These are phyloP conservation scores for Cichorium intybus DNA, from an alignment of 140 eudicot genomes.

Conservation along the genomic window DNA sequence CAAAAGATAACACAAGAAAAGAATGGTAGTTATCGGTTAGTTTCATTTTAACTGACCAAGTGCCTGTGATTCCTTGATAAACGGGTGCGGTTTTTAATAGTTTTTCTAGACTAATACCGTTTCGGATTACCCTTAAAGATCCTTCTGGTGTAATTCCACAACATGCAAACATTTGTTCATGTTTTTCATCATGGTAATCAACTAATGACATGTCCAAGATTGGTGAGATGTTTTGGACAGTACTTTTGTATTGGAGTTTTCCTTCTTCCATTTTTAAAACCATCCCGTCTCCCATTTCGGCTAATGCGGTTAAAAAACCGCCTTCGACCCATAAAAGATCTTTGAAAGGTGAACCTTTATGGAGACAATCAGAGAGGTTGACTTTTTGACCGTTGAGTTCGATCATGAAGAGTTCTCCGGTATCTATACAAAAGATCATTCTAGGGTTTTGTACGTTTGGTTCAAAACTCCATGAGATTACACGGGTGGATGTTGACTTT, in stretches of 20 bases:
- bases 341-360: conserved; percentile 63
- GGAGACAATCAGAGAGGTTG: conserved; percentile 72
- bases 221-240: conserved; percentile 89
- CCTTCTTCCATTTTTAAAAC: conserved; percentile 77
- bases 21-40: conserved; percentile 63
- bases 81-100: conserved; percentile 80
- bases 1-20: conserved; percentile 90
- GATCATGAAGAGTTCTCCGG: conserved; percentile 71
- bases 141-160: conserved; percentile 97
- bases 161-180: conserved; percentile 95
- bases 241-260: conserved; percentile 49
- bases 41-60: conserved; percentile 85
- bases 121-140: conserved; percentile 78
- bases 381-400: conserved; percentile 65
- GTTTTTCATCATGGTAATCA: conserved; percentile 83
- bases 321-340: conserved; percentile 79
- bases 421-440: conserved; percentile 74
- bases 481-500: conserved; percentile 56
- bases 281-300: conserved; percentile 96
- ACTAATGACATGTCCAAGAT: conserved; percentile 83
- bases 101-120: conserved; percentile 78
- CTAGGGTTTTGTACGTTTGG: conserved; percentile 57
- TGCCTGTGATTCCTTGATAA: conserved; percentile 89
- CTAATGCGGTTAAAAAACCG: conserved; percentile 74
- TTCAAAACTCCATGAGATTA: conserved; percentile 94